A percentile compares a stretch with the other conserved stretches of the same genome.
Evolutionary conservation across 805 yeast species (phyloP).

Genomic region (Wickerhamomyces hampshirensis): DNA sequence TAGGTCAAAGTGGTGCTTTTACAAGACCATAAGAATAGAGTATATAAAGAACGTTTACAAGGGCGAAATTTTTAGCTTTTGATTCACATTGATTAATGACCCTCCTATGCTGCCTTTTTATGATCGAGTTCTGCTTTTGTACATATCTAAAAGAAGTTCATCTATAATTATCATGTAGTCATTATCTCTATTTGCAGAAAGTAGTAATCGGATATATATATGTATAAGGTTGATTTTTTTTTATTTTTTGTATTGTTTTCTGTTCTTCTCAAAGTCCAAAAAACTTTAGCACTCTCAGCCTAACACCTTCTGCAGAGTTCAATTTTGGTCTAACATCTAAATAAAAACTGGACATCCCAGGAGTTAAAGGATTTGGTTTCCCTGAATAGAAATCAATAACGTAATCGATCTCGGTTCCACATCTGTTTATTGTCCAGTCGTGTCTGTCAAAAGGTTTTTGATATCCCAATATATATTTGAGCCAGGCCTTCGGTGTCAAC

Average conservation of each 20-base stretch:
- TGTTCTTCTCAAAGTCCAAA: slow-evolving; percentile 42
- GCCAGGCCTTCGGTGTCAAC: slow-evolving; percentile 82
- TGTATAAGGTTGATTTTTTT: no score
- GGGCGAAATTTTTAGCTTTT: no score
- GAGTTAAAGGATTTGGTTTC: slow-evolving; percentile 39
- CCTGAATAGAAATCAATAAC: slow-evolving; percentile 86
- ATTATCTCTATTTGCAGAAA: background rate
- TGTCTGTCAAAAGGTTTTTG: slow-evolving; percentile 91
- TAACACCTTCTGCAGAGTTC: slow-evolving; percentile 74
- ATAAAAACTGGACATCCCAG: slow-evolving; percentile 56
- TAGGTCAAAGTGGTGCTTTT: slow-evolving; percentile 40
- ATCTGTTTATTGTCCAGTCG: slow-evolving; percentile 86
- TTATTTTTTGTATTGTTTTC: background rate
- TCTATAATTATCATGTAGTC: background rate
- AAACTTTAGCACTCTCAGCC: slow-evolving; percentile 60
- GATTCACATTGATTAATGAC: background rate
- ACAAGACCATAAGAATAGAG: slow-evolving; percentile 20
- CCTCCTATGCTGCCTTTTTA: background rate
- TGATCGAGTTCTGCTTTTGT: slow-evolving; percentile 1
- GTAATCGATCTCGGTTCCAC: slow-evolving; percentile 80
- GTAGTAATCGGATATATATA: no score
- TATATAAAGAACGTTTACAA: no score
- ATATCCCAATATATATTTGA: slow-evolving; percentile 54
- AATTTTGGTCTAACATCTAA: slow-evolving; percentile 92
- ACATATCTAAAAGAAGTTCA: background rate